Conservation (phyloP, 352 stramenopile species). For the Globisporangium parvum region DNA sequence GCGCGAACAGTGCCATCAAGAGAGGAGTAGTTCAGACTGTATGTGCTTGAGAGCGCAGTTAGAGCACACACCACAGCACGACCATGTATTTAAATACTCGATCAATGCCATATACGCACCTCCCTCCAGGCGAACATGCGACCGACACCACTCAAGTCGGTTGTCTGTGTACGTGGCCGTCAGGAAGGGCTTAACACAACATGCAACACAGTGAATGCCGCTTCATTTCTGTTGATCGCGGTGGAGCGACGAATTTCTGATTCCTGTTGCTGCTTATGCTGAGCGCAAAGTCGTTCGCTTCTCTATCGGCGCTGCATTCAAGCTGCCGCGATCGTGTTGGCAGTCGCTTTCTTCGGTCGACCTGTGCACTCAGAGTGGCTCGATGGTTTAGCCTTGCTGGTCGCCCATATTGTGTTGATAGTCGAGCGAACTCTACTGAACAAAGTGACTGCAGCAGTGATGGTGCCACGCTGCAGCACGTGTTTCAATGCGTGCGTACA, state of each 20-base stretch:
- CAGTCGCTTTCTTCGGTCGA: not conserved
- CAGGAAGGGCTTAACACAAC: not conserved
- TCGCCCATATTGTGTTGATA: not conserved
- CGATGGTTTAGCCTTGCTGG: not conserved
- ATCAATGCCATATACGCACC: too few species aligned
- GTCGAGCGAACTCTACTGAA: not conserved
- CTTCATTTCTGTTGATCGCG: not conserved
- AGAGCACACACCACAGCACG: too few species aligned
- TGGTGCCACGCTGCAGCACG: not conserved
- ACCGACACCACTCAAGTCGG: not conserved
- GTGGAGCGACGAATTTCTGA: not conserved
- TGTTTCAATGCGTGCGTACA: not conserved
- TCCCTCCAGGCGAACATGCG: too few species aligned
- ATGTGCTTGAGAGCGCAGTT: too few species aligned
- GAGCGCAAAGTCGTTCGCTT: not conserved
- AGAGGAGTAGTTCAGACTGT: too few species aligned
- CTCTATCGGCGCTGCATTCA: not conserved
- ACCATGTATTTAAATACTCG: too few species aligned
- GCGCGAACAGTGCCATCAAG: slow-evolving; percentile 11
- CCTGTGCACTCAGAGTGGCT: too few species aligned
- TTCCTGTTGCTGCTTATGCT: not conserved
- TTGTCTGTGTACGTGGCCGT: not conserved
- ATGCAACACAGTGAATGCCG: not conserved
- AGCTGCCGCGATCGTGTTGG: not conserved
- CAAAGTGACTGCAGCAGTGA: not conserved